These are phyloP conservation scores for Chenopodium berlandieri DNA, from an alignment of 148 eudicot genomes.

Conservation along the genomic window DNA sequence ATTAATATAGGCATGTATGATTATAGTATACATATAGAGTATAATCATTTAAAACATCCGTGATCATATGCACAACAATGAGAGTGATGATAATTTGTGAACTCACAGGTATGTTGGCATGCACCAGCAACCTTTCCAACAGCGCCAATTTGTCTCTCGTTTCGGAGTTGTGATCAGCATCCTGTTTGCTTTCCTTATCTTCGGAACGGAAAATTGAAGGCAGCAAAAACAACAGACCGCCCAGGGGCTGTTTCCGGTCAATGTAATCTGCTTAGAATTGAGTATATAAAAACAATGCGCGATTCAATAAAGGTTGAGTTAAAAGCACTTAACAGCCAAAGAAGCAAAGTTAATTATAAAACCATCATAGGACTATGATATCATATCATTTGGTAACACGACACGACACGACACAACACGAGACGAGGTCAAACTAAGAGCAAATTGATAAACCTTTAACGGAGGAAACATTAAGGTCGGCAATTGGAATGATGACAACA, in stretches of 20 bases:
- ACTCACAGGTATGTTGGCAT: slow-evolving; percentile 87
- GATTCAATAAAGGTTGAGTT: no score
- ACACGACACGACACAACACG: no score
- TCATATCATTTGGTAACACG: no score
- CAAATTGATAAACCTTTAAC: slow-evolving; percentile 48
- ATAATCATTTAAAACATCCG: no score
- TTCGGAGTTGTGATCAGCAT: slow-evolving; percentile 35
- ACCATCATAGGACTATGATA: no score
- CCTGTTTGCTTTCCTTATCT: slow-evolving; percentile 32
- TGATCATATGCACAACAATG: background rate
- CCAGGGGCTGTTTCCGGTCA: slow-evolving; percentile 67
- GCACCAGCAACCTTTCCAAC: slow-evolving; percentile 73
- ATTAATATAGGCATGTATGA: no score
- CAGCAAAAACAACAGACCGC: slow-evolving; percentile 82
- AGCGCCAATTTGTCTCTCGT: slow-evolving; percentile 49
- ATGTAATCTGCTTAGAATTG: slow-evolving; percentile 54
- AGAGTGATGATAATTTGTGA: background rate
- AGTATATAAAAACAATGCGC: background rate
- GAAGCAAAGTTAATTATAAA: no score
- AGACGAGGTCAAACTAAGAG: no score
- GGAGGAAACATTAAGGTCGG: slow-evolving; percentile 60
- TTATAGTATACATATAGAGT: no score
- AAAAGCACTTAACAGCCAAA: no score
- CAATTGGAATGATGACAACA: slow-evolving; percentile 68
- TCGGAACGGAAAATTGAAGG: slow-evolving; percentile 62